phyloP scores from a whole-genome alignment of 2,329 filamentous ascomycete genomes.

The Talaromyces sp. region DNA sequence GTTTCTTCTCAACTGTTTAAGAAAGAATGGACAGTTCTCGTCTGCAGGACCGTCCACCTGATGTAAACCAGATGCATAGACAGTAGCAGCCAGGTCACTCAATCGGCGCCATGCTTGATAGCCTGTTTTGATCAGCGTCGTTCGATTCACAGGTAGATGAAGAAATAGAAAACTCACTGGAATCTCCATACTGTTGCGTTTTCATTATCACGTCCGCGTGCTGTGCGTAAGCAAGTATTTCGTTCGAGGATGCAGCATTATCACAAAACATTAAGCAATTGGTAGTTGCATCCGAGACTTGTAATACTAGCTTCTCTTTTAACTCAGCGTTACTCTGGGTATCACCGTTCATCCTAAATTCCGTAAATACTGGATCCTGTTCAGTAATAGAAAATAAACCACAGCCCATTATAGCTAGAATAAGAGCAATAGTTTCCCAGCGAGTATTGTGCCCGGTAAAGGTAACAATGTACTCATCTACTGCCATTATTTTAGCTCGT shows the following conservation, averaged over 20 bases:
- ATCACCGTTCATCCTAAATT: conserved; percentile 5
- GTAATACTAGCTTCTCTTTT: conserved; percentile 31
- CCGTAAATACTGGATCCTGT: conserved; percentile 29
- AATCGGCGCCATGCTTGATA: conserved; percentile 21
- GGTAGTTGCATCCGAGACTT: conserved; percentile 34
- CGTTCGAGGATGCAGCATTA: conserved; percentile 32
- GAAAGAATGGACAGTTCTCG: conserved; percentile 24
- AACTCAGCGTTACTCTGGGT: conserved; percentile 18
- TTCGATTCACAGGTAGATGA: background rate
- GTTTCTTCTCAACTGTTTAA: conserved; percentile 27
- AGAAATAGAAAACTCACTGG: conserved; percentile 24
- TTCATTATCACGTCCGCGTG: conserved; percentile 31
- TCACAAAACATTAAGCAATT: conserved; percentile 34
- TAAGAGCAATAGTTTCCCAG: conserved; percentile 29
- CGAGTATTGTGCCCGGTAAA: conserved; percentile 21
- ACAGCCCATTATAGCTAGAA: conserved; percentile 40
- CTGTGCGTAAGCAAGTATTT: conserved; percentile 35
- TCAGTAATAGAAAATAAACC: conserved; percentile 31
- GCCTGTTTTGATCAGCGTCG: conserved; percentile 13
- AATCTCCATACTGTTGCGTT: conserved; percentile 36
- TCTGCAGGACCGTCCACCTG: conserved; percentile 42
- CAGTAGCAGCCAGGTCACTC: conserved; percentile 22
- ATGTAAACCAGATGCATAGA: conserved; percentile 19
- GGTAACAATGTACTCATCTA: conserved; percentile 30
- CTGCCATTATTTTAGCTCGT: conserved; percentile 28